Percentiles rank a stretch among this genome's conserved stretches.
Evolutionary conservation across 371 early-diverging fungal genomes (phyloP).

Genomic region (Mortierella sp.): DNA sequence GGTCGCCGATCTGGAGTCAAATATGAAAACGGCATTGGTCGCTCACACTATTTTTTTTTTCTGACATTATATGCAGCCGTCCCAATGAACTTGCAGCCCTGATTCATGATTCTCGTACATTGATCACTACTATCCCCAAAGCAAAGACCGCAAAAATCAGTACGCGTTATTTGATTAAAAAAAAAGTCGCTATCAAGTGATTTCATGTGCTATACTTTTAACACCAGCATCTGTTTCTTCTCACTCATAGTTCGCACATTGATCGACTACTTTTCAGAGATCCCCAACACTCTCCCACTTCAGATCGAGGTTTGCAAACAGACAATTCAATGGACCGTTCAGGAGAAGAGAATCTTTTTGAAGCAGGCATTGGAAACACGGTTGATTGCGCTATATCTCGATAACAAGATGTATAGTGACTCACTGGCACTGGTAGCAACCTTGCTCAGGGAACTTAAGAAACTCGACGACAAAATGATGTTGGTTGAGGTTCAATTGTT

Average conservation of each 20-base stretch:
- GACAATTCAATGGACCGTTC: conserved; percentile 91
- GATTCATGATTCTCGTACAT: conserved; percentile 82
- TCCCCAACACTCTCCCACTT: conserved; percentile 87
- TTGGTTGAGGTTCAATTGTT: conserved; percentile 97
- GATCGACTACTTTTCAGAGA: conserved; percentile 90
- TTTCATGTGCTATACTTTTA: neutral
- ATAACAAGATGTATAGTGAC: conserved; percentile 94
- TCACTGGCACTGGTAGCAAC: conserved; percentile 87
- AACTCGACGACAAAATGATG: conserved; percentile 98
- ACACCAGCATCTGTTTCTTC: neutral
- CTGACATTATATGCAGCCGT: conserved; percentile 62
- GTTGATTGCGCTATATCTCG: conserved; percentile 91
- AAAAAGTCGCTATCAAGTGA: neutral
- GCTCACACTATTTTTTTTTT: neutral
- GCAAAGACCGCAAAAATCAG: conserved; percentile 97
- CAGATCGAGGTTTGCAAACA: conserved; percentile 95
- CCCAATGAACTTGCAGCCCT: conserved; percentile 84
- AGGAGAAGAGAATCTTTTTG: conserved; percentile 94
- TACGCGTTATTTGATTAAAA: conserved; percentile 47
- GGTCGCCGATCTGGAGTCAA: neutral
- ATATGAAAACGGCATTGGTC: too few relatives aligned
- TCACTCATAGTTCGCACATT: conserved; percentile 77
- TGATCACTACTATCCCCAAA: conserved; percentile 89
- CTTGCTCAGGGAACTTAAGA: conserved; percentile 95
- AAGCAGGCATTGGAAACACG: conserved; percentile 95